phyloP scores from a whole-genome alignment of 768 basidiomycete genomes.

The Russula compacta region DNA sequence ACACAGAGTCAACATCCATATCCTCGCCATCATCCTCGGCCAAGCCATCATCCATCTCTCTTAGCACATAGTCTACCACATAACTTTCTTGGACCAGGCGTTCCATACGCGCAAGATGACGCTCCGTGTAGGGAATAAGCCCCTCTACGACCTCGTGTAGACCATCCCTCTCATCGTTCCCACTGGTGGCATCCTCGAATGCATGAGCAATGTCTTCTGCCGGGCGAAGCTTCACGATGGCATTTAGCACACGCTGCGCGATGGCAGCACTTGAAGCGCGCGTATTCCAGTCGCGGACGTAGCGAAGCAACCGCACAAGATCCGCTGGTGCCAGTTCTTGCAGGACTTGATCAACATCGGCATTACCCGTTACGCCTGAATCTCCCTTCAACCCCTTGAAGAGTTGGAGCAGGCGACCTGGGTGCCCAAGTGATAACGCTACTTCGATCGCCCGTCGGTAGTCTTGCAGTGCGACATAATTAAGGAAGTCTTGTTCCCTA shows the following conservation, averaged over 20 bases:
- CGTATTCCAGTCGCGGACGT: constrained; percentile 92
- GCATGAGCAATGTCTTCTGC: constrained; percentile 66
- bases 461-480: constrained; percentile 80
- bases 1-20: constrained; percentile 20
- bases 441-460: constrained; percentile 87
- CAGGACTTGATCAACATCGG: constrained; percentile 75
- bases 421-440: constrained; percentile 89
- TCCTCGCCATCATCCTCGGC: constrained; percentile 31
- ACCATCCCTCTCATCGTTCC: constrained; percentile 19
- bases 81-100: constrained; percentile 91
- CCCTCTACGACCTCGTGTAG: constrained; percentile 76
- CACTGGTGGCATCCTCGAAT: constrained; percentile 31
- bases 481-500: constrained; percentile 94
- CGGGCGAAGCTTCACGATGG: constrained; percentile 67
- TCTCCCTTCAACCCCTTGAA: constrained; percentile 53
- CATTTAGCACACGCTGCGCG: constrained; percentile 77
- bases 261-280: constrained; percentile 77
- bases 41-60: constrained; percentile 66
- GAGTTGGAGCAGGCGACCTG: constrained; percentile 72
- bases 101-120: constrained; percentile 81
- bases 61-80: constrained; percentile 81
- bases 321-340: constrained; percentile 61
- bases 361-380: constrained; percentile 49
- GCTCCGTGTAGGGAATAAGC: constrained; percentile 88
- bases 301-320: constrained; percentile 70